phyloP scores from a whole-genome alignment of 2,329 filamentous ascomycete species.

The Neopestalotiopsis sp. region DNA sequence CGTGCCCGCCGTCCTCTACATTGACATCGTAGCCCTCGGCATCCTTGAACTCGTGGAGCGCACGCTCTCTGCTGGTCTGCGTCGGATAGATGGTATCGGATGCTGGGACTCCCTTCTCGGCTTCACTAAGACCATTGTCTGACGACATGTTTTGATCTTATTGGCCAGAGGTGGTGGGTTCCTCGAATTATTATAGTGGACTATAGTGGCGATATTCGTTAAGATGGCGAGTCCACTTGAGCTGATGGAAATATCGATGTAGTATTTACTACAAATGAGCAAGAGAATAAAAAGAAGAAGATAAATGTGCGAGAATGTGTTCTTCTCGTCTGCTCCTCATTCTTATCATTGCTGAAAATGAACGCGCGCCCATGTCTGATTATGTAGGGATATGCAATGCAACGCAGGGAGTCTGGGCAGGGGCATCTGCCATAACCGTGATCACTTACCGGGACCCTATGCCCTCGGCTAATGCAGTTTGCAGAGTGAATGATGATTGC shows the following conservation, averaged over 20 bases:
- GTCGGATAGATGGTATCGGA: background rate
- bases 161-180: background rate
- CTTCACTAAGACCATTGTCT: constrained; percentile 1
- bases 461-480: background rate
- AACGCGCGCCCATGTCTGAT: background rate
- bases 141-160: background rate
- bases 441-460: background rate
- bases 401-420: background rate
- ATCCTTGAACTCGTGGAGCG: constrained; percentile 41
- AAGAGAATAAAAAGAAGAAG: background rate
- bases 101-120: background rate
- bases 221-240: no score
- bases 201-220: background rate
- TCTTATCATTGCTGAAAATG: background rate
- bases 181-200: background rate
- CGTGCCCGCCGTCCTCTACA: constrained; percentile 31
- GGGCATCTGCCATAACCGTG: background rate
- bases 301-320: background rate
- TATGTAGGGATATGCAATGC: background rate
- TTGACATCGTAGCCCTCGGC: constrained; percentile 44
- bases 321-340: background rate
- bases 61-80: constrained; percentile 5
- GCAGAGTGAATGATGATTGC: background rate
- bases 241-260: no score
- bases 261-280: no score